Evolutionary conservation across 2,329 filamentous ascomycete genomes (phyloP), one percentile per base, ranked within the genome.

Genomic region (Fusarium sp.): DNA sequence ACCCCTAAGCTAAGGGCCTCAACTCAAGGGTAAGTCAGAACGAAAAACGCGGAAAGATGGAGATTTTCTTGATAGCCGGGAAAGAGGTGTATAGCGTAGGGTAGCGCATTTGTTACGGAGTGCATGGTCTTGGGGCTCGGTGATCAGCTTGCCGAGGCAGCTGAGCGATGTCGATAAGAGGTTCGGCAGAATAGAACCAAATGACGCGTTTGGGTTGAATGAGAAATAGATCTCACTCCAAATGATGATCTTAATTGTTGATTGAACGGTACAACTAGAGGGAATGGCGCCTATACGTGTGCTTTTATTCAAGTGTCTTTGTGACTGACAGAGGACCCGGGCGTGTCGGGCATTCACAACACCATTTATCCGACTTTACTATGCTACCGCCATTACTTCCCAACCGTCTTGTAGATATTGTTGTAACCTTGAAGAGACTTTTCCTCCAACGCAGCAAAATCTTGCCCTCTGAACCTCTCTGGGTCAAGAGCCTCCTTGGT

Each of bases 331-430:
- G 22, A 47, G 14, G 8, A 27, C 5, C 25, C 2, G 20, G 7
- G 20, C 20, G 20, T 27, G 2, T 17, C 4, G 8, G 43, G 14
- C 14, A 11, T 17, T 9, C 1, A 11, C 2, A 25, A 17, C 22
- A 11, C 22, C 15, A 14, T 11, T 15, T 47, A 2, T 9, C 4
- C 22, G 22, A 47, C 8, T 4, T 47, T 47, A 6, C 14, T 17
- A 20, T 30, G 8, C 35, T 30, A 5, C 30, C 15, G 4, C 10
- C 20, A n/a, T n/a, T 56, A n/a, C 37, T 70, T 65, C 7, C 40
- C 32, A 0, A 74, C 63, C 14, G 76, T 78, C 25, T 77, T 78
- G 7, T 78, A 78, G 10, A 78, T 78, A 6, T 63, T 72, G 22
- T 76, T 78, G 20, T 78, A 78, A 1, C 73, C 75, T 4, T 10